These are phyloP conservation scores for Arthrobotrys sinensis DNA, from an alignment of 2,329 filamentous ascomycete species.

Conservation along the genomic window DNA sequence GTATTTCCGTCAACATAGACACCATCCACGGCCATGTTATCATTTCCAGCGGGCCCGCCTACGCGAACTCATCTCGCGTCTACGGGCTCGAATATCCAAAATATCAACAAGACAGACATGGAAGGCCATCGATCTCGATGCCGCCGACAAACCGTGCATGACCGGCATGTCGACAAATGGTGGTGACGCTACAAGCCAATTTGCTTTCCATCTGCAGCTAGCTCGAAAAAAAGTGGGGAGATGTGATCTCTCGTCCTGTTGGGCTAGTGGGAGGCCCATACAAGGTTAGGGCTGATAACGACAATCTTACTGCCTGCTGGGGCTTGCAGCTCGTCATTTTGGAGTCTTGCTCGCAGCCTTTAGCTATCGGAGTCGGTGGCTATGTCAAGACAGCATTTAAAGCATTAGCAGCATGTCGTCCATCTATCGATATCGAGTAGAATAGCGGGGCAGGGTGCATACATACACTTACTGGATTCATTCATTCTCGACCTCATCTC, in stretches of 20 bases:
- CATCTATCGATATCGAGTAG: conserved; percentile 40
- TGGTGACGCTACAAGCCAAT: conserved; percentile 42
- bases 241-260: conserved; percentile 33
- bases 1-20: conserved; percentile 17
- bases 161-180: conserved; percentile 41
- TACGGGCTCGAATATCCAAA: conserved; percentile 26
- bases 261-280: conserved; percentile 29
- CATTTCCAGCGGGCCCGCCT: background rate
- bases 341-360: conserved; percentile 31
- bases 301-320: conserved; percentile 54
- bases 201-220: conserved; percentile 59
- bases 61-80: conserved; percentile 32
- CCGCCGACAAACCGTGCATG: conserved; percentile 57
- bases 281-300: conserved; percentile 59
- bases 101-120: conserved; percentile 37
- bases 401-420: background rate
- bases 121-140: conserved; percentile 20
- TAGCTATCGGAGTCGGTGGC: conserved; percentile 27
- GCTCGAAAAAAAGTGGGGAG: conserved; percentile 32
- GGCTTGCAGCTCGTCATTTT: conserved; percentile 52
- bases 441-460: conserved; percentile 41
- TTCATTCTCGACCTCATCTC: conserved; percentile 42
- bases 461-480: conserved; percentile 8
- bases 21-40: conserved; percentile 5
- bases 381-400: conserved; percentile 22